A percentile compares a stretch with the other conserved stretches of the same genome.
Evolutionary conservation across 352 stramenopile species (phyloP).

Genomic region (Globisporangium iwayamae): DNA sequence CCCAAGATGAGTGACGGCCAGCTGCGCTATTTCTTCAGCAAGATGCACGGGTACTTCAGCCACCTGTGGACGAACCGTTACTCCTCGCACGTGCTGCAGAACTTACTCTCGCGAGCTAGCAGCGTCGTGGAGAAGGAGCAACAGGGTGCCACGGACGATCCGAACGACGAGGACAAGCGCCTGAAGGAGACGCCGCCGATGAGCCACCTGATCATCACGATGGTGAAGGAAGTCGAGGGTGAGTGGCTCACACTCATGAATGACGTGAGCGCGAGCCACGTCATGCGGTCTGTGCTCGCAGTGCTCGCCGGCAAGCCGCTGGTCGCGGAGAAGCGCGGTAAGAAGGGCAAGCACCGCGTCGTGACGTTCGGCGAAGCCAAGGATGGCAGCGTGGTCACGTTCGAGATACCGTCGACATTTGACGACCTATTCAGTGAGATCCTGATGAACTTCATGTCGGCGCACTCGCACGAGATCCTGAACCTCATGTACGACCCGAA

Average conservation of each 20-base stretch:
- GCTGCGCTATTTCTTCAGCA: constrained; percentile 70
- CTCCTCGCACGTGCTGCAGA: constrained; percentile 82
- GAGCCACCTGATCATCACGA: constrained; percentile 68
- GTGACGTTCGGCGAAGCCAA: constrained; percentile 59
- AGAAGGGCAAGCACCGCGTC: constrained; percentile 76
- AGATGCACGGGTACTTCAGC: constrained; percentile 78
- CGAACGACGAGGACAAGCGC: constrained; percentile 52
- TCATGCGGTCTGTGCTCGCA: constrained; percentile 70
- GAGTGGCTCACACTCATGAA: constrained; percentile 87
- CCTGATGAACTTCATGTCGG: constrained; percentile 40
- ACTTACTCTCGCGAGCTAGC: constrained; percentile 61
- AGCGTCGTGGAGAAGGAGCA: constrained; percentile 47
- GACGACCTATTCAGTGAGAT: constrained; percentile 59
- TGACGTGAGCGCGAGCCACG: constrained; percentile 82
- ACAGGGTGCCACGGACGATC: constrained; percentile 21
- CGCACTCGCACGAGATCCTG: constrained; percentile 39
- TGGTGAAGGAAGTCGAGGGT: constrained; percentile 67
- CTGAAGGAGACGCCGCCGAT: constrained; percentile 58
- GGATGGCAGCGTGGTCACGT: constrained; percentile 33
- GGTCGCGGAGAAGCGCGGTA: constrained; percentile 72
- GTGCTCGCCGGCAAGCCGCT: constrained; percentile 62
- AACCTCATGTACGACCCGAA: constrained; percentile 74
- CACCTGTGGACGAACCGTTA: constrained; percentile 87
- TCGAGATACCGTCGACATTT: constrained; percentile 53
- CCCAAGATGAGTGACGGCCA: constrained; percentile 69